Base-by-base conservation (phyloP, 192 early-diverging fungal species). In the Backusella psychrophila region DNA sequence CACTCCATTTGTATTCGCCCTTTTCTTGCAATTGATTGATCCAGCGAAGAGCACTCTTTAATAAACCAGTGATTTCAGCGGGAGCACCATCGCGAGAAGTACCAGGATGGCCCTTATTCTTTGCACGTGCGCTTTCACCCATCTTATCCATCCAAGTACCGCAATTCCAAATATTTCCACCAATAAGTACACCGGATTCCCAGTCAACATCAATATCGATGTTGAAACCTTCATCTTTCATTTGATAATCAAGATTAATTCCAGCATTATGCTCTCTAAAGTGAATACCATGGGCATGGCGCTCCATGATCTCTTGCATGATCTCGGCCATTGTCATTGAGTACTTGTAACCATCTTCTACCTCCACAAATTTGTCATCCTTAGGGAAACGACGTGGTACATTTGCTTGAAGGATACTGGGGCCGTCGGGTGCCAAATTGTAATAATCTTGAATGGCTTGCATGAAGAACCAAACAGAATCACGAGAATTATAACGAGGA, bases 121-220 rank as follows among this genome's bases (percentile, higher is more conserved):
- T 92, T n/a, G 98, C 97, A 84, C 95, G 97, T 44, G 90, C 92
- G 34, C 93, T 95, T 82, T 98, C 96, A 17, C 94, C 94, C 94
- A 95, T 96, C 83, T 98, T 99, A 85, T 99, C 98, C 96, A 99
- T 99, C 98, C 97, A 99, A 0, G 96, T 99, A 33, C 98, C 97
- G 76, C 97, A 99, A 84, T 99, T 99, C 84, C 85, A 96, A 42
- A 85, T 46, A 79, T 90, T 98, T 34, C 98, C 98, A 68, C 98
- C 97, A 69, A 82, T 77, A 31, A 98, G 85, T 65, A 98, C 89
- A 19, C 97, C 98, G 0, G 87, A 92, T 15, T 82, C 80, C 83
- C 92, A 96, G 44, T 94, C 89, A 3, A 94, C 91, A n/a, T 82
- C 75, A 29, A 94, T 88, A 69, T 87, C 83, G 66, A 99, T 85